Evolutionary conservation across 176 grass and related monocot genomes (phyloP).

Genomic region (Aegilops speltoides): DNA sequence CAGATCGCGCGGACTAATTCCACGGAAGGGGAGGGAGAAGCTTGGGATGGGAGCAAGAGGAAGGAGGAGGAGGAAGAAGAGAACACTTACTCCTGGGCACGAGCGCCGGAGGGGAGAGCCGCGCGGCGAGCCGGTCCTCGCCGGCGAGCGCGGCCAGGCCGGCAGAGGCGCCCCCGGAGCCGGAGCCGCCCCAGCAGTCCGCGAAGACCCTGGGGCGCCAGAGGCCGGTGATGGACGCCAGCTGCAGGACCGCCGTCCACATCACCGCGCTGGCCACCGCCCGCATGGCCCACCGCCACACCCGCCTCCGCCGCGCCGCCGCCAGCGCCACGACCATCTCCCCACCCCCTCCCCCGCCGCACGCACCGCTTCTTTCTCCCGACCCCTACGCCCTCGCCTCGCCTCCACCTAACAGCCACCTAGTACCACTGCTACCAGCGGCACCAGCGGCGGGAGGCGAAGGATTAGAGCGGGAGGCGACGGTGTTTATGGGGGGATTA

Average conservation of each 20-base stretch:
- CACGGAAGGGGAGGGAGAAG: not conserved
- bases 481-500: not conserved
- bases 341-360: not conserved
- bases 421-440: not conserved
- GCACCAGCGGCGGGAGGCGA: not conserved
- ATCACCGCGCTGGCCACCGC: conserved; percentile 78
- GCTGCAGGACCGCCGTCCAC: conserved; percentile 84
- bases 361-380: not conserved
- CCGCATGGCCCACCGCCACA: conserved; percentile 76
- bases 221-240: conserved; percentile 61
- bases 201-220: conserved; percentile 61
- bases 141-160: conserved; percentile 57
- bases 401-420: conserved; percentile 25
- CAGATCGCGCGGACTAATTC: conserved; percentile 23
- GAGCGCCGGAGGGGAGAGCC: conserved; percentile 56
- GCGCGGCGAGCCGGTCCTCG: conserved; percentile 38
- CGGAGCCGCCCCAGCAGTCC: conserved; percentile 33
- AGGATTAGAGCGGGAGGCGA: conserved; percentile 3
- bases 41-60: not conserved
- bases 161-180: not conserved
- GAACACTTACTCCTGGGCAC: conserved; percentile 68
- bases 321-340: not conserved
- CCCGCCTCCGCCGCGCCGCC: conserved; percentile 30
- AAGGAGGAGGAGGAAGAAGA: conserved; percentile 20
- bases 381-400: not conserved